Conservation (phyloP, 1,284 basidiomycete species). For the Vanrija pseudolonga region DNA sequence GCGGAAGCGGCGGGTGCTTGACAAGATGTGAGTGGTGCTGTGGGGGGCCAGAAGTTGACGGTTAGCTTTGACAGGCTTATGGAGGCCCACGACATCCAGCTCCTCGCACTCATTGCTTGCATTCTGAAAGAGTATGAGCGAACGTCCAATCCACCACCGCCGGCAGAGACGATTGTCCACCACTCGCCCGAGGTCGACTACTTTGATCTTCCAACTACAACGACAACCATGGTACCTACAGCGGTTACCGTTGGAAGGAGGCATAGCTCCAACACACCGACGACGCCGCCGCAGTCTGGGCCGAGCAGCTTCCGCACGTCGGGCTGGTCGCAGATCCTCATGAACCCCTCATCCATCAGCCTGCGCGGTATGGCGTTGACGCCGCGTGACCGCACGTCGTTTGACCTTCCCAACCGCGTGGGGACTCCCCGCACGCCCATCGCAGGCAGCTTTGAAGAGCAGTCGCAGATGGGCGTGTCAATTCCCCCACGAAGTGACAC, state of each 20-base stretch:
- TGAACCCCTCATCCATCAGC: conserved; percentile 35
- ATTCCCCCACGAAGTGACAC: conserved; percentile 4
- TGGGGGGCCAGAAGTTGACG: not conserved
- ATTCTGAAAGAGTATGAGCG: conserved; percentile 55
- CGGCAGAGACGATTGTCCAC: conserved; percentile 17
- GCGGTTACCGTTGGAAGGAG: conserved; percentile 1
- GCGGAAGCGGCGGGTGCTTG: conserved; percentile 35
- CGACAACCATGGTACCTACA: not conserved
- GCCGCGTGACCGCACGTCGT: conserved; percentile 32
- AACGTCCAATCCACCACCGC: conserved; percentile 20
- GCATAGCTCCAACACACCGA: not conserved
- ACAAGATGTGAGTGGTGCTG: conserved; percentile 27
- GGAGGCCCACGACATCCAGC: conserved; percentile 68
- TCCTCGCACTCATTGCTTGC: conserved; percentile 72
- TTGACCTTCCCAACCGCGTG: conserved; percentile 20
- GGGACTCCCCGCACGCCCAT: conserved; percentile 2
- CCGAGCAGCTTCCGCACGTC: conserved; percentile 30
- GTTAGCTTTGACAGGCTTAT: conserved; percentile 64
- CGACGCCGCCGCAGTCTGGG: conserved; percentile 1
- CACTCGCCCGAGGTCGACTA: conserved; percentile 44
- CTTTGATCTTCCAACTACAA: conserved; percentile 32
- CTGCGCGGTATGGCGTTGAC: conserved; percentile 31
- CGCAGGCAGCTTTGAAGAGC: conserved; percentile 13
- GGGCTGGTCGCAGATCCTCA: conserved; percentile 41
- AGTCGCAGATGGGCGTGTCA: not conserved